Conservation (phyloP, 768 basidiomycete genomes). For the Auricularia sp. region DNA sequence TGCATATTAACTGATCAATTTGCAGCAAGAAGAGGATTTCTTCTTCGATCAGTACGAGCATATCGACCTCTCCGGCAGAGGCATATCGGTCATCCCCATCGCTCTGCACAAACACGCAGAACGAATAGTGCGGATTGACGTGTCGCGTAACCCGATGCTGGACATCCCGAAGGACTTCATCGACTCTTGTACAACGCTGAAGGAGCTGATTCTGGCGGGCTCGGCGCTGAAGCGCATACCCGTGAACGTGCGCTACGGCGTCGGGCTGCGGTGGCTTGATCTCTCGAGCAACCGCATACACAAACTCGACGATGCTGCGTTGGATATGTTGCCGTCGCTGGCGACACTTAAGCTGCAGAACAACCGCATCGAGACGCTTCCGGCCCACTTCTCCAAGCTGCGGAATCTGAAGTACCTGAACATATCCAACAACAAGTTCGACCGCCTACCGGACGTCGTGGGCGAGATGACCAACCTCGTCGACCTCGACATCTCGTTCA, state of each 20-base stretch:
- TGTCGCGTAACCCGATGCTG: constrained; percentile 90
- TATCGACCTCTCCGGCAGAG: constrained; percentile 71
- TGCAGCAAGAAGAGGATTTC: constrained; percentile 59
- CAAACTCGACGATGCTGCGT: constrained; percentile 75
- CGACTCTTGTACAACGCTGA: constrained; percentile 71
- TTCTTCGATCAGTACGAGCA: constrained; percentile 59
- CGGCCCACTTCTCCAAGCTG: constrained; percentile 74
- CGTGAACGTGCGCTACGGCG: constrained; percentile 63
- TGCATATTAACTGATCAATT: neutral
- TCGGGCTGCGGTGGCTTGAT: constrained; percentile 69
- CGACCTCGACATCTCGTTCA: constrained; percentile 93
- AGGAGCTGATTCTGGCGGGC: constrained; percentile 75
- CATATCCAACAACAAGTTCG: constrained; percentile 94
- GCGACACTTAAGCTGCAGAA: constrained; percentile 70
- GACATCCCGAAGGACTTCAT: constrained; percentile 96
- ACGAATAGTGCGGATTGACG: constrained; percentile 71
- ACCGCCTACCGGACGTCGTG: constrained; percentile 60
- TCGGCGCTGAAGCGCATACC: constrained; percentile 96
- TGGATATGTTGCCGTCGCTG: constrained; percentile 68
- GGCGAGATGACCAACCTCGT: constrained; percentile 60
- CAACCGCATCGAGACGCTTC: constrained; percentile 81
- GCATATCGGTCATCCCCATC: constrained; percentile 82
- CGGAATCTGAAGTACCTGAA: constrained; percentile 66
- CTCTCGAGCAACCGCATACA: constrained; percentile 85
- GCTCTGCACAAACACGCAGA: constrained; percentile 75